Percentiles rank a stretch among this genome's conserved stretches.
phyloP scores from a whole-genome alignment of 1,284 basidiomycete genomes.

The Pisolithus thermaeus region DNA sequence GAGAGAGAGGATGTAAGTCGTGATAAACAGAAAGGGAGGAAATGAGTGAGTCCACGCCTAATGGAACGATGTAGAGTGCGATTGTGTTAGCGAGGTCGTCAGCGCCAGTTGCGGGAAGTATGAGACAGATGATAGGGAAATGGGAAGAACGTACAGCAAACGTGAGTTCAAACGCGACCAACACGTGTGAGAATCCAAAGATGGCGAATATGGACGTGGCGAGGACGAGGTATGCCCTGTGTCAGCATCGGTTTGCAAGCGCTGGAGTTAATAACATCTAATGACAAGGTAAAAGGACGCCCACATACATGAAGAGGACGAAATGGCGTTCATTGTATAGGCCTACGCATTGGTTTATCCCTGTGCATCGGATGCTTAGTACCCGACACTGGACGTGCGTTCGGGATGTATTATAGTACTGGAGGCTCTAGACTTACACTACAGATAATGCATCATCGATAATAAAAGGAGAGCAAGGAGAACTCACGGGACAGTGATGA shows the following conservation, averaged over 20 bases:
- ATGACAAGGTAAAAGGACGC: background rate
- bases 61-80: background rate
- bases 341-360: conserved; percentile 98
- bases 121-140: no score
- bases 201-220: conserved; percentile 51
- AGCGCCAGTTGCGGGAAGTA: no score
- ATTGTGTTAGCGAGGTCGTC: no score
- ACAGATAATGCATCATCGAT: conserved; percentile 3
- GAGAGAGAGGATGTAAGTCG: conserved; percentile 71
- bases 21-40: conserved; percentile 67
- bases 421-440: conserved; percentile 19
- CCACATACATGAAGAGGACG: conserved; percentile 81
- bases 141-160: conserved; percentile 32
- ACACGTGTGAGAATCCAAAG: conserved; percentile 54
- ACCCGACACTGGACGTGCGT: background rate
- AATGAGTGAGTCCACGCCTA: conserved; percentile 59
- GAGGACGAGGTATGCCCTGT: conserved; percentile 69
- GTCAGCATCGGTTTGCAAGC: background rate
- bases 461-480: no score
- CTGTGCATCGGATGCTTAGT: conserved; percentile 33
- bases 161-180: conserved; percentile 53
- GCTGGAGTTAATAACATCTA: background rate
- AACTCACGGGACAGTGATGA: conserved; percentile 85
- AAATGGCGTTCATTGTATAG: conserved; percentile 96
- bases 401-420: no score